Evolutionary conservation across 1,284 basidiomycete species (phyloP).

Genomic region (Melampsora larici-populina): DNA sequence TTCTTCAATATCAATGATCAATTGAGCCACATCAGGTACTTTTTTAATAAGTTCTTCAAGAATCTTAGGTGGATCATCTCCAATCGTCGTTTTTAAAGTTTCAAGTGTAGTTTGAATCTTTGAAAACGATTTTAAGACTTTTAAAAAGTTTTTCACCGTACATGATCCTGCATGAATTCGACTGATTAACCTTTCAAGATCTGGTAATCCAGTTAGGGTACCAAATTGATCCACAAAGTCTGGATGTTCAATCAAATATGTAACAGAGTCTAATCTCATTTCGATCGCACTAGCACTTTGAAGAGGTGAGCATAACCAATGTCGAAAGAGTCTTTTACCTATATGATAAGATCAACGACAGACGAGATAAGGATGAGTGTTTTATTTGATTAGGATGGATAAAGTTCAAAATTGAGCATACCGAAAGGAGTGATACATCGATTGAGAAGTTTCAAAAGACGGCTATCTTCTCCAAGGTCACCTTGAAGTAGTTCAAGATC

Average conservation of each 20-base stretch:
- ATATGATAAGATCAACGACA: conserved; percentile 44
- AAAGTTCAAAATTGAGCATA: conserved; percentile 52
- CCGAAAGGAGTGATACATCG: conserved; percentile 86
- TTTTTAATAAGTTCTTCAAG: conserved; percentile 56
- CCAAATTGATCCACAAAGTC: conserved; percentile 73
- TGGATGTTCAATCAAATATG: conserved; percentile 75
- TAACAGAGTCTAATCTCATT: conserved; percentile 85
- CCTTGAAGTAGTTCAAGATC: conserved; percentile 89
- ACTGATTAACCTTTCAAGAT: conserved; percentile 87
- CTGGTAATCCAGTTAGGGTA: conserved; percentile 71
- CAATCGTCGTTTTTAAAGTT: conserved; percentile 63
- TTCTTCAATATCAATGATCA: conserved; percentile 69
- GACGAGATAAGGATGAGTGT: conserved; percentile 17
- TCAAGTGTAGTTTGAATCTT: conserved; percentile 72
- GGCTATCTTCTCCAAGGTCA: conserved; percentile 84
- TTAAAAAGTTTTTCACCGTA: conserved; percentile 71
- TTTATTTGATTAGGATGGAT: conserved; percentile 1
- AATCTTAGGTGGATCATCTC: conserved; percentile 73
- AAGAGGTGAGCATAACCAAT: conserved; percentile 88
- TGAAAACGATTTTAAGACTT: conserved; percentile 65
- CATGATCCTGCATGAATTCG: conserved; percentile 88
- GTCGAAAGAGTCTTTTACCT: conserved; percentile 87
- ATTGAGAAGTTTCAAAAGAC: conserved; percentile 74
- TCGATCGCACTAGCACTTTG: conserved; percentile 77
- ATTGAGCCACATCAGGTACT: conserved; percentile 64